Conservation (phyloP, 2,329 filamentous ascomycete species). For the Beauveria medogensis region DNA sequence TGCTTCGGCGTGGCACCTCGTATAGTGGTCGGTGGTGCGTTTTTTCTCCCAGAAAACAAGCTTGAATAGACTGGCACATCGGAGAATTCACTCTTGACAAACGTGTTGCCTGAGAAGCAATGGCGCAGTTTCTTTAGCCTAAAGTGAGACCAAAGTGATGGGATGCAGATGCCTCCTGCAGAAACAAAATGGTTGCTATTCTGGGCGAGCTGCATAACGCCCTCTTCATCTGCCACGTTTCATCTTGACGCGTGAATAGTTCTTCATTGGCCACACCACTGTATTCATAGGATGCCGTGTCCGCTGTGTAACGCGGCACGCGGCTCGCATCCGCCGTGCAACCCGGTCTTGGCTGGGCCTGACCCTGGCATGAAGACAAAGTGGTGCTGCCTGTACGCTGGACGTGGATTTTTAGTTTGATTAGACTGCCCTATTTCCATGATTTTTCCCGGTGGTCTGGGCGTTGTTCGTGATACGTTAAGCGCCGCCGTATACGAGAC, state of each 20-base stretch:
- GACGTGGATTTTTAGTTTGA: neutral
- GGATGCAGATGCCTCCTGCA: neutral
- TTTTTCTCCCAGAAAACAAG: neutral
- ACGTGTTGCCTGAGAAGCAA: neutral
- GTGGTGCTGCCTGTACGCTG: neutral
- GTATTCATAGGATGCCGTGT: neutral
- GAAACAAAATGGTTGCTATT: neutral
- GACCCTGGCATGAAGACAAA: neutral
- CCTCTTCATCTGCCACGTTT: conserved; percentile 3
- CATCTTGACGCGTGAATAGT: neutral
- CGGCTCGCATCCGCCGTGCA: conserved; percentile 5
- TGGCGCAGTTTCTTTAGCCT: neutral
- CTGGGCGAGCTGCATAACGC: neutral
- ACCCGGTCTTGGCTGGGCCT: neutral
- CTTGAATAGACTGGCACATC: too few species aligned
- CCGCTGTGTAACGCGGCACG: conserved; percentile 4
- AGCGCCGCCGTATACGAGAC: neutral
- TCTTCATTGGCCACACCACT: neutral
- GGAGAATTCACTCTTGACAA: neutral
- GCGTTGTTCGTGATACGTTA: neutral
- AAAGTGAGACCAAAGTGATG: neutral
- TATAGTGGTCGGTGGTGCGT: neutral
- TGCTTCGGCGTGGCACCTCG: conserved; percentile 6
- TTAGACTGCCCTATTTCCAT: neutral
- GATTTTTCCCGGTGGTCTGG: neutral